Percentiles rank a stretch among this genome's conserved stretches.
These are phyloP conservation scores for Mercurialis annua DNA, from an alignment of 345 rosid genomes.

Conservation along the genomic window DNA sequence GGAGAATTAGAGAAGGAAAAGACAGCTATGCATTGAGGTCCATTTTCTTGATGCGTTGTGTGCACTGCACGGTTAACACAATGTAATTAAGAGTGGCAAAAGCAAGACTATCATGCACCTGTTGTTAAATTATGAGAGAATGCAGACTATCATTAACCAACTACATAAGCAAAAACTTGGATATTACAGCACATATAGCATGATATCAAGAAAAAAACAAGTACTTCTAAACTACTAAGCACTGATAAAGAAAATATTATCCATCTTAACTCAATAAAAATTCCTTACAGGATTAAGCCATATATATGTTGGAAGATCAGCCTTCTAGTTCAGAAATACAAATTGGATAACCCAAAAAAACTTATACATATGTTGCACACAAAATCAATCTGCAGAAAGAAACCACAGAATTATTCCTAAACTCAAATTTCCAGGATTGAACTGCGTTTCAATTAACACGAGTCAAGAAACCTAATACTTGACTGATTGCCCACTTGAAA, in stretches of 20 bases:
- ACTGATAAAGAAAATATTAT: background rate
- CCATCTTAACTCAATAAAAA: background rate
- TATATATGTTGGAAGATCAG: background rate
- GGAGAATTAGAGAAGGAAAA: slow-evolving; percentile 64
- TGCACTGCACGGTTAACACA: slow-evolving; percentile 44
- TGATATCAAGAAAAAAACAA: background rate
- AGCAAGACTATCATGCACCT: background rate
- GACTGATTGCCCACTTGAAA: background rate
- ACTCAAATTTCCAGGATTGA: background rate
- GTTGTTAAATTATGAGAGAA: background rate
- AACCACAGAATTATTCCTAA: background rate
- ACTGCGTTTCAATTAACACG: no score
- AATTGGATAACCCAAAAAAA: background rate
- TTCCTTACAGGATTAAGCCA: background rate
- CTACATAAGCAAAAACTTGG: background rate
- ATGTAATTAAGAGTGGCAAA: slow-evolving; percentile 12
- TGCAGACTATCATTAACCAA: background rate
- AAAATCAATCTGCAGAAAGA: background rate
- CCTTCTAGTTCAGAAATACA: background rate
- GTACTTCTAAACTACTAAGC: background rate
- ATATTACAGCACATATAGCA: background rate
- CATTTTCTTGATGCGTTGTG: slow-evolving; percentile 49
- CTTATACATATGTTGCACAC: background rate
- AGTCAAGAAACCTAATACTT: background rate
- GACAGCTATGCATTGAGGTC: slow-evolving; percentile 62